Base-by-base conservation (phyloP, 129 eudicot species). In the Centella asiatica region DNA sequence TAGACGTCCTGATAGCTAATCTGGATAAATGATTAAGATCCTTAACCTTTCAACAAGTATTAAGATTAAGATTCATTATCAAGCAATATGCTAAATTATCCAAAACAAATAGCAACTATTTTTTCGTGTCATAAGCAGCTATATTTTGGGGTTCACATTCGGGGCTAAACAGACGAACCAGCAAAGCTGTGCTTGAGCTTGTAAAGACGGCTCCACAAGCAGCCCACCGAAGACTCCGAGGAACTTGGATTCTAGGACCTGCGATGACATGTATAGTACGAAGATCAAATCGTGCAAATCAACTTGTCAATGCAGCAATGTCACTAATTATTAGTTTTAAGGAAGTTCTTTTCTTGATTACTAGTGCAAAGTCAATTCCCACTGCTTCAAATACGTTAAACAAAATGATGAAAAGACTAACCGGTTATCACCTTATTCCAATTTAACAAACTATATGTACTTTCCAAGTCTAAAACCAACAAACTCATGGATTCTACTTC, bases 71-170 rank as follows among this genome's bases (percentile, higher is more conserved):
- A 34, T 34, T 34, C 4, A 34, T 34, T 34, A 4, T 34, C 39
- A 6, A 34, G 0, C 8, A 4, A 34, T 34, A 34, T n/a, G 11
- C 36, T 11, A 23, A 59, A 44, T 42, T 3, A 23, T 19, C 2
- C 5, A 34, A 31, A 49, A 47, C 19, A 36, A 37, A 28, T 22
- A 13, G 19, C 37, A 19, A 67, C 69, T 80, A 79, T 57, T 68
- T 76, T 72, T 75, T 86, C 60, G 67, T 71, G 78, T 87, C 99
- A 68, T 87, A 92, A 24, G 99, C 96, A 60, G 84, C 95, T 66
- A 87, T 92, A 59, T 92, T 92, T 60, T 87, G 95, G n/a, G 96
- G 98, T 65, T 92, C 95, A 74, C 98, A 92, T 72, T 92, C 98
- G 5, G 95, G 90, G 58, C 96, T 87, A 69, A 92, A 76, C 46